phyloP scores from a whole-genome alignment of 2,329 filamentous ascomycete genomes.

The Microdochium trichocladiopsis region DNA sequence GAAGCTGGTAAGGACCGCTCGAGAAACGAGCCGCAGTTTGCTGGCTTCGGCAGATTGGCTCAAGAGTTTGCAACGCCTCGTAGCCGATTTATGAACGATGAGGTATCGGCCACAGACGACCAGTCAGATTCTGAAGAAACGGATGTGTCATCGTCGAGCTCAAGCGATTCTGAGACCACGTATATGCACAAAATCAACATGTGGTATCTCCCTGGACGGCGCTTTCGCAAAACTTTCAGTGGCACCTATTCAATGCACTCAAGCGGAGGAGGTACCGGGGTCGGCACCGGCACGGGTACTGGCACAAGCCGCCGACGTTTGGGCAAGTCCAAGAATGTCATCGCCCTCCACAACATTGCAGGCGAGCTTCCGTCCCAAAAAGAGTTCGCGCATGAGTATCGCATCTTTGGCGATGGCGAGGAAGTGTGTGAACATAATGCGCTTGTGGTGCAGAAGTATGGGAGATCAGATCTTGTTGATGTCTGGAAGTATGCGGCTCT shows the following conservation, averaged over 20 bases:
- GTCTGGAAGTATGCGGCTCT: constrained; percentile 80
- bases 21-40: constrained; percentile 49
- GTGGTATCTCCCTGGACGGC: constrained; percentile 47
- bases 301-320: constrained; percentile 41
- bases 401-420: constrained; percentile 75
- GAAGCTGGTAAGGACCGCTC: constrained; percentile 39
- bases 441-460: constrained; percentile 63
- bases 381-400: constrained; percentile 71
- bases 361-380: constrained; percentile 71
- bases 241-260: constrained; percentile 50
- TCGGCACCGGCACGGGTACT: constrained; percentile 49
- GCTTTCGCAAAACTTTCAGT: constrained; percentile 48
- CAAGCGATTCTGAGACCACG: constrained; percentile 55
- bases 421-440: constrained; percentile 83
- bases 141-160: constrained; percentile 40
- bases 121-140: constrained; percentile 43
- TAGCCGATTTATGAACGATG: constrained; percentile 38
- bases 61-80: constrained; percentile 41
- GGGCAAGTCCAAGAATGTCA: constrained; percentile 54
- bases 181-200: constrained; percentile 52
- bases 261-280: constrained; percentile 53
- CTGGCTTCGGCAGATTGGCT: constrained; percentile 47
- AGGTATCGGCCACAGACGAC: constrained; percentile 43
- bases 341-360: constrained; percentile 67
- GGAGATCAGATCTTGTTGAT: constrained; percentile 64